These are phyloP conservation scores for Paramecium biaurelia DNA, from an alignment of 73 alveolate genomes.

Conservation along the genomic window DNA sequence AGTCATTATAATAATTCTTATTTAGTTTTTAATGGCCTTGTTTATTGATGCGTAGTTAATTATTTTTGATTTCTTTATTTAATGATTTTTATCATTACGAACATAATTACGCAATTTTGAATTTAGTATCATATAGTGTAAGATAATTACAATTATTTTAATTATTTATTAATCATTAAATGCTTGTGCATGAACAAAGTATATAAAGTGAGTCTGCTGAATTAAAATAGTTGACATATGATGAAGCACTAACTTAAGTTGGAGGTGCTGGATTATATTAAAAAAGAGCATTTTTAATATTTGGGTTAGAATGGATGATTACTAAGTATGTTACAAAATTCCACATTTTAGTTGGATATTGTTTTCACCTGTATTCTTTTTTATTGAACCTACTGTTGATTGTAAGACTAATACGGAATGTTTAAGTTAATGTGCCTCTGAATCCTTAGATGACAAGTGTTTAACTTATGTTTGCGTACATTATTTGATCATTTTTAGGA, in stretches of 20 bases:
- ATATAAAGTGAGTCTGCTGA: neutral
- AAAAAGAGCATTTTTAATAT: slow-evolving; percentile 46
- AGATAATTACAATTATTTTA: neutral
- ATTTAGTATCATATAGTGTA: neutral
- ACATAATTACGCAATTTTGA: neutral
- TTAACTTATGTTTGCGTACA: neutral
- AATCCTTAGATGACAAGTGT: neutral
- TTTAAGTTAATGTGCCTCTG: neutral
- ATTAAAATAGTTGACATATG: slow-evolving; percentile 27
- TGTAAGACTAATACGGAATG: neutral
- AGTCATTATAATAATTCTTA: no score
- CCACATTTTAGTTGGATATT: slow-evolving; percentile 28
- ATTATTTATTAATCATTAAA: neutral
- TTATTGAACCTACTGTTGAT: neutral
- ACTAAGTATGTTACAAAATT: neutral
- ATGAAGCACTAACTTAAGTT: slow-evolving; percentile 58
- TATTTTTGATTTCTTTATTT: neutral
- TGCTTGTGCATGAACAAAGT: neutral
- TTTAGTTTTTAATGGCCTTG: neutral
- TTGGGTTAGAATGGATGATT: slow-evolving; percentile 54
- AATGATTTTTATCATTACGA: neutral
- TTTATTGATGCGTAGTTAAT: neutral
- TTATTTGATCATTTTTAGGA: neutral
- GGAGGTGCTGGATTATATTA: slow-evolving; percentile 53
- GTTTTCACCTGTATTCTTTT: slow-evolving; percentile 49